These are phyloP conservation scores for Diaporthe vaccinii DNA, from an alignment of 2,329 filamentous ascomycete genomes.

Conservation along the genomic window DNA sequence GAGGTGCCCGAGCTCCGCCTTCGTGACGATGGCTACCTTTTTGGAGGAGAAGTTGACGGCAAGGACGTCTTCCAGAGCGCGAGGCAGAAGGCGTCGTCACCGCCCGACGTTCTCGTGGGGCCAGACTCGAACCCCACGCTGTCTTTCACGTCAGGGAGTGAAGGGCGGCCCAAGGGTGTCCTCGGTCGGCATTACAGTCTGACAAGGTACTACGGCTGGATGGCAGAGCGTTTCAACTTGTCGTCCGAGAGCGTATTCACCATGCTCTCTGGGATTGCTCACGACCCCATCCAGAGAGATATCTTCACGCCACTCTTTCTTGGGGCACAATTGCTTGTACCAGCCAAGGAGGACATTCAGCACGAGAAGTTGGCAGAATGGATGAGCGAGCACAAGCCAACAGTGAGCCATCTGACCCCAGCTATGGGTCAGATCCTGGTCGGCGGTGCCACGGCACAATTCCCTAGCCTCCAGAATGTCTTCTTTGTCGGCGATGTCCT, in stretches of 20 bases:
- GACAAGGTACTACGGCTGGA: constrained; percentile 92
- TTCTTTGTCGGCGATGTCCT: constrained; percentile 95
- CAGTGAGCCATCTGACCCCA: constrained; percentile 90
- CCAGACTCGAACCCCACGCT: constrained; percentile 87
- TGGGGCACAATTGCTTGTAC: constrained; percentile 33
- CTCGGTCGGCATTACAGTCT: constrained; percentile 88
- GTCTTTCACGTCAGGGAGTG: constrained; percentile 77
- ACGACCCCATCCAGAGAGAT: constrained; percentile 68
- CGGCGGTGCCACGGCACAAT: constrained; percentile 83
- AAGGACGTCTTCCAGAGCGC: constrained; percentile 68
- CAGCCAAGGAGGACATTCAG: constrained; percentile 69
- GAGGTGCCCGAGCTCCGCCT: constrained; percentile 82
- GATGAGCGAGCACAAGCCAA: constrained; percentile 82
- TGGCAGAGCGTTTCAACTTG: constrained; percentile 82
- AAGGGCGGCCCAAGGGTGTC: constrained; percentile 68
- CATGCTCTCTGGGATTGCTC: constrained; percentile 86
- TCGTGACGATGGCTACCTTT: constrained; percentile 76
- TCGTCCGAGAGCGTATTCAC: constrained; percentile 72
- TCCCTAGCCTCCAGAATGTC: constrained; percentile 81
- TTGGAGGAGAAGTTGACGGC: constrained; percentile 76
- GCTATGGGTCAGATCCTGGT: constrained; percentile 97
- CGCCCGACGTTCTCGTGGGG: constrained; percentile 82
- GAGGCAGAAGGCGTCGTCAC: constrained; percentile 63
- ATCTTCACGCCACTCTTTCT: constrained; percentile 40
- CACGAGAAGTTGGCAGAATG: constrained; percentile 90